Conservation (phyloP, 2,329 filamentous ascomycete species). For the Fusarium sp. region DNA sequence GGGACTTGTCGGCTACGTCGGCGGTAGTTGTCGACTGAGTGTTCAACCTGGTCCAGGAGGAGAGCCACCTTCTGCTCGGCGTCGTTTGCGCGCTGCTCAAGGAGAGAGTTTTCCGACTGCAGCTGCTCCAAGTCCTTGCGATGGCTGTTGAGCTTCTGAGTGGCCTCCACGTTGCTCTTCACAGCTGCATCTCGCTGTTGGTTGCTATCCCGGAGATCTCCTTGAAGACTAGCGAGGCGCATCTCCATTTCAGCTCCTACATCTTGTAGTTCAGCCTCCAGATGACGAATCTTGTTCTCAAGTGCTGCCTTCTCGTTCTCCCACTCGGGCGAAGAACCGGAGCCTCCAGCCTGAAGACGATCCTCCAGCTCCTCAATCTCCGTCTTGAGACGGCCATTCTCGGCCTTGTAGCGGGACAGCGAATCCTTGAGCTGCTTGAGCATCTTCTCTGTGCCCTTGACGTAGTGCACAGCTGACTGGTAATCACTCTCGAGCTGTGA, state of each 20-base stretch:
- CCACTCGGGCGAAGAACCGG: slow-evolving; percentile 68
- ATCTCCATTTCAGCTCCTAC: slow-evolving; percentile 73
- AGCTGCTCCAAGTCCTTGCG: slow-evolving; percentile 79
- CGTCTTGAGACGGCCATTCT: slow-evolving; percentile 81
- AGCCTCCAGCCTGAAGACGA: slow-evolving; percentile 51
- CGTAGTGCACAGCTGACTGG: slow-evolving; percentile 96
- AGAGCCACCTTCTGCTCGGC: slow-evolving; percentile 93
- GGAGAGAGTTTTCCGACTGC: slow-evolving; percentile 78
- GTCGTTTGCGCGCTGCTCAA: slow-evolving; percentile 85
- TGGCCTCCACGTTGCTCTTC: slow-evolving; percentile 61
- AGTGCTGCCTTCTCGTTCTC: slow-evolving; percentile 74
- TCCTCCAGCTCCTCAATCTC: slow-evolving; percentile 76
- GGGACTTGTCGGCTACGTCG: slow-evolving; percentile 70
- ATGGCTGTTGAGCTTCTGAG: slow-evolving; percentile 64
- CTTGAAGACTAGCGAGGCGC: slow-evolving; percentile 71
- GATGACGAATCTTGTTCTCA: slow-evolving; percentile 69
- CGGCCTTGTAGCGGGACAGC: slow-evolving; percentile 86
- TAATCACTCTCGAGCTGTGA: slow-evolving; percentile 96
- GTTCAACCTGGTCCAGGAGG: slow-evolving; percentile 92
- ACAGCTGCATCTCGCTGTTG: slow-evolving; percentile 73
- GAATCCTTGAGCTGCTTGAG: slow-evolving; percentile 98
- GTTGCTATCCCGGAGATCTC: slow-evolving; percentile 71
- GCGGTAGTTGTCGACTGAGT: slow-evolving; percentile 92
- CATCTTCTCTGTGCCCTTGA: slow-evolving; percentile 99
- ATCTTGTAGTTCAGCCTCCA: slow-evolving; percentile 72